Evolutionary conservation across 805 yeast genomes (phyloP), one percentile per base, ranked within the genome.

Genomic region (Lachancea lanzarotensis): DNA sequence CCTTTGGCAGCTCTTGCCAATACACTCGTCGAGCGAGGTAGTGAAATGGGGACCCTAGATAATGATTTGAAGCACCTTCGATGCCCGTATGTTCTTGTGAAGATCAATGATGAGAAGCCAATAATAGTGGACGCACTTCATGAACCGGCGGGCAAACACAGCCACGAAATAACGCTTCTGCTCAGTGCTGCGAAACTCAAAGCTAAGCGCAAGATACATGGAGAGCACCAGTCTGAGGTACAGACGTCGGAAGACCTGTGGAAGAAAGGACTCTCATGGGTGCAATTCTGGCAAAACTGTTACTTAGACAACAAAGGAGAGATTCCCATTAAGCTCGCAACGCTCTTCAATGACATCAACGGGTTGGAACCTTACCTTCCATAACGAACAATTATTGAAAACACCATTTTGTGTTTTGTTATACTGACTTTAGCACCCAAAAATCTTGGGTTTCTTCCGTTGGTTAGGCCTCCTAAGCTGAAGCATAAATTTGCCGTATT

Each of bases 161-260:
- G 46, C 22, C 52, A 46, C 36, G 52, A 49, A 30, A 35, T 51
- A 16, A 38, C 50, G 3, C 35, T 46, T 9, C 42, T 46, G 17
- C 34, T 53, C 17, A 48, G 49, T 38, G 45, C 49, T n/a, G 46
- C 50, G 18, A 53, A 51, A 46, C 35, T 47, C 20, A 53, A 36
- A 34, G 50, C 45, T 3, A 51, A 47, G 32, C 40, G 44, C 11
- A 52, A 49, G 32, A 35, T 47, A 40, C 37, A 40, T 37, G 39
- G 48, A 17, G 25, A 16, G 11, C 35, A 35, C 8, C 35, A 39
- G 27, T n/a, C 38, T 31, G 40, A 49, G 11, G 47, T 41, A 18
- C 47, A 45, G 36, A 41, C 32, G 31, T 25, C 36, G 18, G 16
- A 18, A 37, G 20, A 27, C 15, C 47, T 38, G 15, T 50, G 55